Base-by-base conservation (phyloP, 1,284 basidiomycete species). In the Sporisorium sorghi region DNA sequence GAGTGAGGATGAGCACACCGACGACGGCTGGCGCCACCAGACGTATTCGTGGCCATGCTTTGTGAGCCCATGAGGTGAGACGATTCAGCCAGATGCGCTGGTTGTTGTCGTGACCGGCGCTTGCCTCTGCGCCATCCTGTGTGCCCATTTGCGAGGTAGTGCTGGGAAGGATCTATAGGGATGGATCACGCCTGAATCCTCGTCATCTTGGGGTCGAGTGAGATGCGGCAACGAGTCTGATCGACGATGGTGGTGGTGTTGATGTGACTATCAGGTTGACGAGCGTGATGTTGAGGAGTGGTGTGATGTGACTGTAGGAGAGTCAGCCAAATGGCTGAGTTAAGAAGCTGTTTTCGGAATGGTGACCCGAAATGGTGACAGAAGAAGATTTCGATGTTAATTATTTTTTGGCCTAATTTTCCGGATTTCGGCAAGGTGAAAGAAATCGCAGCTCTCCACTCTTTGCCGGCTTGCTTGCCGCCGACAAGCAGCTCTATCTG, bases 1-100 rank as follows among this genome's bases (percentile, higher is more conserved):
- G 66, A 21, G 60, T 62, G 19, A 79, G 62, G 26, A 76, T 42
- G 32, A 79, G 70, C 14, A 60, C 58, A 6, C 51, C 66, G 10
- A 56, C 50, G 21, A 61, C 37, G n/a, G 68, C 50, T 8, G 68
- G 68, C 23, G 61, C 61, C 9, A 65, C 17, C 4, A 71, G 62
- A n/a, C 30, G 26, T 15, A 55, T 39, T 32, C 50, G 48, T 23
- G 58, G 58, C 65, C 53, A 58, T 23, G 44, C 35, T 37, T 46
- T 46, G 55, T 61, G 44, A 6, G 24, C 23, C 33, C 15, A 30
- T 28, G 23, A 21, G 8, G 39, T 24, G 1, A 61, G 39, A 12
- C 50, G 65, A 19, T 28, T 15, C 2, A 46, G 32, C 33, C 17
- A 26, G 40, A 5, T 24, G 14, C 48, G 26, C 28, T 32, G 28